Base-by-base conservation (phyloP, 179 eudicot species). In the Beta macrorhiza region DNA sequence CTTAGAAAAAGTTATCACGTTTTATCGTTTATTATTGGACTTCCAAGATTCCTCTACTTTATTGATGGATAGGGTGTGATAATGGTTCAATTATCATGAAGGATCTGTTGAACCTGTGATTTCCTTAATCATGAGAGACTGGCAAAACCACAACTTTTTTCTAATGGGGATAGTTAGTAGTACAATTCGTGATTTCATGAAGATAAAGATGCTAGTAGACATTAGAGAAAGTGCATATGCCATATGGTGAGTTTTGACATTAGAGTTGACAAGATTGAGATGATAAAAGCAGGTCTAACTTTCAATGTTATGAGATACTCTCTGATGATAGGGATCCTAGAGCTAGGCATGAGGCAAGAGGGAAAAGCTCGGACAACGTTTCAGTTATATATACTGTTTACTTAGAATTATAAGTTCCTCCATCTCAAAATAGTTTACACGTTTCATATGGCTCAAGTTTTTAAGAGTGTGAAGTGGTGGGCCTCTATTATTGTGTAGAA, bases 171-270 rank as follows among this genome's bases (percentile, higher is more conserved):
- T 49, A 49, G 53, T 49, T 49, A 37, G 65, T 19, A 61, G 67
- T n/a, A 3, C 16, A 62, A n/a, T 49, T 49, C 16, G n/a, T n/a
- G 10, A 63, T 9, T 62, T 42, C 20, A 13, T 5, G 72, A 37
- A 67, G 42, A 32, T 42, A 37, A 37, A 67, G 67, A 67, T 67
- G 72, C n/a, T 67, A 15, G 20, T 67, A 67, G 72, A 37, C n/a
- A 16, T 62, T 20, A n/a, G 67, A 62, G 74, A 71, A 47, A 72
- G 37, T 72, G 75, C 19, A 68, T 15, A 68, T 68, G 51, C 58
- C 19, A 68, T 15, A 68, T 68, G 51, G 72, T 16, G 1, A 11
- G 7, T 68, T 20, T 15, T 15, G 51, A 15, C 20, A 68, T 68
- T 1, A 4, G 37, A 42, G 4, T 20, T 42, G 17, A 0, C 47